These are phyloP conservation scores for Cercophora sp. DNA, from an alignment of 495 filamentous ascomycete genomes.

Conservation along the genomic window DNA sequence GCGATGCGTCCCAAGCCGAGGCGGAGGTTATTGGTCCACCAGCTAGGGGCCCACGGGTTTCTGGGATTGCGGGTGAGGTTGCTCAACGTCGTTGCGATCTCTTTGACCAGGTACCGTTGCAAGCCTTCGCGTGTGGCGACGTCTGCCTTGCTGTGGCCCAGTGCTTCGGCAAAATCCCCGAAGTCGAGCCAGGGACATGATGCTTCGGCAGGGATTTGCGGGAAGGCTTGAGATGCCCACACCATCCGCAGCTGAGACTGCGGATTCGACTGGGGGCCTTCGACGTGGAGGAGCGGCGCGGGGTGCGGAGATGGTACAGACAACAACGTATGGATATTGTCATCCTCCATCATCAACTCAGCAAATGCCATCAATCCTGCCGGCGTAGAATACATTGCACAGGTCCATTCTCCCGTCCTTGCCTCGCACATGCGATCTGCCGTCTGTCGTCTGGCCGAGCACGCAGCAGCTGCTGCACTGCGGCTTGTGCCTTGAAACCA, in stretches of 20 bases:
- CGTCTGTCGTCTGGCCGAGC: constrained; percentile 29
- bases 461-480: constrained; percentile 17
- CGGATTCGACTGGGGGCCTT: constrained; percentile 9
- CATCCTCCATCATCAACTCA: too few species aligned
- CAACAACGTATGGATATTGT: too few species aligned
- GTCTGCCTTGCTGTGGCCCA: constrained; percentile 7
- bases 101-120: constrained; percentile 22
- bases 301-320: constrained; percentile 8
- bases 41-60: constrained; percentile 13
- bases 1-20: constrained; percentile 1
- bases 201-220: constrained; percentile 18
- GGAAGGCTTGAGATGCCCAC: constrained; percentile 16
- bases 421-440: constrained; percentile 25
- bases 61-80: constrained; percentile 8
- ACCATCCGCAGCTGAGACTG: neutral
- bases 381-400: neutral
- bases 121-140: constrained; percentile 2
- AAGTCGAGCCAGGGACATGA: constrained; percentile 16
- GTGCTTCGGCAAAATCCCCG: constrained; percentile 14
- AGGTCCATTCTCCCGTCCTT: neutral
- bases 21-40: too few species aligned
- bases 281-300: neutral
- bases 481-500: constrained; percentile 15
- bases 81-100: constrained; percentile 16
- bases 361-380: too few species aligned